Base-by-base conservation (phyloP, 106 monocot species). In the Allium sativum region DNA sequence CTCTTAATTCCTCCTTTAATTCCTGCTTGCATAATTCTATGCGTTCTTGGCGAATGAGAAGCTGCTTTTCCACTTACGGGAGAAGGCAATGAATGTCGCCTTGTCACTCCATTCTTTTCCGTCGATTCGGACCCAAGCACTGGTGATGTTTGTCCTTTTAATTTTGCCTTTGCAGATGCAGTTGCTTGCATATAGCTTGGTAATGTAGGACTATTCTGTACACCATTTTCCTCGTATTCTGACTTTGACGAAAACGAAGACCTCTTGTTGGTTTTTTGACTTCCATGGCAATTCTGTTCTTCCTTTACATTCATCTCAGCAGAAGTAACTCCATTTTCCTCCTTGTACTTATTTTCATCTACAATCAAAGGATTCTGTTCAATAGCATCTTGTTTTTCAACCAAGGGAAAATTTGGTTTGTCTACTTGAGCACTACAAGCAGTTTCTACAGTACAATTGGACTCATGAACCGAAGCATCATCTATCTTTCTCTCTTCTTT, bases 131-230 rank as follows among this genome's bases (percentile, higher is more conserved):
- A 75, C 7, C 70, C 76, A 45, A 87, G 59, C 61, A 77, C 78
- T 50, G 87, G 95, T 40, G 78, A 89, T 59, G 40, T 71, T 45
- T 76, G 85, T 11, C 78, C 80, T 12, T 80, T 72, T 22, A 86
- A 50, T 59, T 89, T 88, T 69, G 88, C 88, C 63, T 88, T 93
- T 41, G 83, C 80, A 68, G 93, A 93, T 65, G 78, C 66, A 60
- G 89, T 93, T 57, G 80, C 59, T 52, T 75, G 76, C 93, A 93
- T 93, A 44, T 89, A 93, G 57, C 89, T 93, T 6, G 93, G 89
- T 56, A 93, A 45, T 1, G 59, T 56, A 51, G 81, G 81, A 57
- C 69, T 75, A 40, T 79, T 82, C 48, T 77, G 79, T 50, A 58
- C 14, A 56, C 78, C 75, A 42, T 84, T 77, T 47, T 96, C 87